Evolutionary conservation across 2,329 filamentous ascomycete genomes (phyloP).

Genomic region (Pseudogymnoascus sp.): DNA sequence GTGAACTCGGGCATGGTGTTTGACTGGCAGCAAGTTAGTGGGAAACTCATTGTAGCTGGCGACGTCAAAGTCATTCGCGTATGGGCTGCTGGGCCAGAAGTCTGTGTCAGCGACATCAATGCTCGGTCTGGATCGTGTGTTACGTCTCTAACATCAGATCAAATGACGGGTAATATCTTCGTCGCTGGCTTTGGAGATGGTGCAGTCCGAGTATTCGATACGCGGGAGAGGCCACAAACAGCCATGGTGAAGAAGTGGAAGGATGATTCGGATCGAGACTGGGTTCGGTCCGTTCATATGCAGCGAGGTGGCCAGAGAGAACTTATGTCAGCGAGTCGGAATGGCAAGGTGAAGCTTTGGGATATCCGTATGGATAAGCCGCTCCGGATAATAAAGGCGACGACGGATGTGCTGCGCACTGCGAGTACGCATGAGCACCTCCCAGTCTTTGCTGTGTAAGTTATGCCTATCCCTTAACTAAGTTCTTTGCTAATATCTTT

Average conservation of each 20-base stretch:
- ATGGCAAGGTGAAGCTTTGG: conserved; percentile 92
- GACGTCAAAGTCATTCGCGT: conserved; percentile 93
- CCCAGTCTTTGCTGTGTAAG: conserved; percentile 89
- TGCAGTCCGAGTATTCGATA: conserved; percentile 88
- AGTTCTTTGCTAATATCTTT: conserved; percentile 19
- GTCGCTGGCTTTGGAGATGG: conserved; percentile 95
- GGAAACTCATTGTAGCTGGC: conserved; percentile 87
- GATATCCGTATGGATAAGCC: conserved; percentile 83
- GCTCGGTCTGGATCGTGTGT: conserved; percentile 92
- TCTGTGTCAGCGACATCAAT: conserved; percentile 88
- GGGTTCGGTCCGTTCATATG: conserved; percentile 95
- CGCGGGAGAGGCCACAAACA: conserved; percentile 72
- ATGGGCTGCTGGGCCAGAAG: conserved; percentile 91
- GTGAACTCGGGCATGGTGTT: conserved; percentile 94
- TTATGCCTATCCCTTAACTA: conserved; percentile 23
- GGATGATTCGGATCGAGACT: conserved; percentile 74
- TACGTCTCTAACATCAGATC: conserved; percentile 90
- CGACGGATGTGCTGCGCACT: conserved; percentile 70
- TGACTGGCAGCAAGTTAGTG: conserved; percentile 98
- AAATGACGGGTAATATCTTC: conserved; percentile 95
- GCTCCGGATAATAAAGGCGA: conserved; percentile 66
- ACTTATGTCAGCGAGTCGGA: conserved; percentile 79
- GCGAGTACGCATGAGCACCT: conserved; percentile 93
- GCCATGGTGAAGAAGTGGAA: conserved; percentile 97
- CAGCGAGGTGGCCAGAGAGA: conserved; percentile 91